Conservation (phyloP, 2,329 filamentous ascomycete genomes). For the Botryotinia narcissicola region DNA sequence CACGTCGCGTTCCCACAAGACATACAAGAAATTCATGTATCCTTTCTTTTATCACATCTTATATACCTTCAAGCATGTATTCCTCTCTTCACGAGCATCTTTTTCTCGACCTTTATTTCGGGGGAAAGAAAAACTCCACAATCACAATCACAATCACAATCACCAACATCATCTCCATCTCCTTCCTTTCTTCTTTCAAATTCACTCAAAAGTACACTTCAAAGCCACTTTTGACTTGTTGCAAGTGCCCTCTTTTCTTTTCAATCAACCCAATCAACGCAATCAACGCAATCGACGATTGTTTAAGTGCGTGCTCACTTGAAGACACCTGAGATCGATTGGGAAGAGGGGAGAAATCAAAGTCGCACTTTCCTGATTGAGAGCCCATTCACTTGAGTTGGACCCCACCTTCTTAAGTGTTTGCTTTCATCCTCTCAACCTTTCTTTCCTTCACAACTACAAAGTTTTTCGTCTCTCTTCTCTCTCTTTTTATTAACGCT, state of each 20-base stretch:
- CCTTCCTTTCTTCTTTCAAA: not conserved
- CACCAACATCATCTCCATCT: not conserved
- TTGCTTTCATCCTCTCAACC: not conserved
- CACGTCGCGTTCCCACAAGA: not conserved
- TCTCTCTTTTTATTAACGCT: not conserved
- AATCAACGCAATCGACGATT: not conserved
- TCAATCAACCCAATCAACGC: not conserved
- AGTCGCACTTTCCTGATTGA: not conserved
- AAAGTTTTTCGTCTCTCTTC: not conserved
- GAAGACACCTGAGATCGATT: not conserved
- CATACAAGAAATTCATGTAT: not conserved
- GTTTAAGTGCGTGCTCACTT: not conserved
- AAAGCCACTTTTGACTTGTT: not conserved
- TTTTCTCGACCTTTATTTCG: not conserved
- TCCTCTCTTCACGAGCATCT: not conserved
- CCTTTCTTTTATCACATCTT: not conserved
- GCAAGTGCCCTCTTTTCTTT: not conserved
- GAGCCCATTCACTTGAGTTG: constrained; percentile 8
- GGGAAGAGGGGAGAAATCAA: not conserved
- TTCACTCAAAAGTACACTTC: not conserved
- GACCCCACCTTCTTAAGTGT: not conserved
- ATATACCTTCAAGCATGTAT: not conserved
- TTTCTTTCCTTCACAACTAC: not conserved
- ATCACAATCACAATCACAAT: too few relatives aligned
- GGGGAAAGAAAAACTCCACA: too few relatives aligned